Evolutionary conservation across 148 eudicot genomes (phyloP), one percentile per base, ranked within the genome.

Genomic region (Vaccinium vitisidaea): DNA sequence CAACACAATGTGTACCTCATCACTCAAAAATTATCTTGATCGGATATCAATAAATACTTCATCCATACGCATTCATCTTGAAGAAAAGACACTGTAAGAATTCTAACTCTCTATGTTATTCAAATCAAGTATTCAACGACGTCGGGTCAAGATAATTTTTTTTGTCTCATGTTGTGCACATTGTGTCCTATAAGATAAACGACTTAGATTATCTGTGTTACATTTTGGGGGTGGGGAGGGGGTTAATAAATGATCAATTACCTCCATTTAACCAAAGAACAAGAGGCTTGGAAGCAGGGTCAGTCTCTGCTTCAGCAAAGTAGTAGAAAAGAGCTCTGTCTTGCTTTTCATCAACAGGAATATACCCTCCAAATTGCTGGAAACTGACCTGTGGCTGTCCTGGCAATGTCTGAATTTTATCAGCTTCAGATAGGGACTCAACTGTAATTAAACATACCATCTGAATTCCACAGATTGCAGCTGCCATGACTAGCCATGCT

Each of bases 201-300:
- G 18, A 21, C 4, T 19, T 48, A 15, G 23, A 58, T n/a, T 48
- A 59, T 5, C 4, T 23, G 21, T 19, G 12, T 61, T 7, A 58
- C 9, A 58, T 58, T 58, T 5, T 43, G 46, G 46, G 65, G 65
- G 10, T 58, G 23, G 65, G 65, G n/a, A 58, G 18, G 8, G 67
- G 23, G 25, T 39, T 36, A 56, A 81, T 27, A 43, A 3, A 43
- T 43, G 61, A 46, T 25, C 76, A n/a, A 23, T 3, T 53, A 94
- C 98, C 98, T 93, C 97, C 97, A 91, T 92, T 95, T 77, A 95
- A 90, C 97, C 98, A 92, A 23, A 92, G 91, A 85, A 91, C 95
- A 80, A 95, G 95, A 65, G 95, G 95, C 75, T 87, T 92, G 32
- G 93, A 84, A 82, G 90, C 82, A 82, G 92, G 90, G 23, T 81